These are phyloP conservation scores for Wallacemonas sp. DNA, from an alignment of 208 protist species.

Conservation along the genomic window DNA sequence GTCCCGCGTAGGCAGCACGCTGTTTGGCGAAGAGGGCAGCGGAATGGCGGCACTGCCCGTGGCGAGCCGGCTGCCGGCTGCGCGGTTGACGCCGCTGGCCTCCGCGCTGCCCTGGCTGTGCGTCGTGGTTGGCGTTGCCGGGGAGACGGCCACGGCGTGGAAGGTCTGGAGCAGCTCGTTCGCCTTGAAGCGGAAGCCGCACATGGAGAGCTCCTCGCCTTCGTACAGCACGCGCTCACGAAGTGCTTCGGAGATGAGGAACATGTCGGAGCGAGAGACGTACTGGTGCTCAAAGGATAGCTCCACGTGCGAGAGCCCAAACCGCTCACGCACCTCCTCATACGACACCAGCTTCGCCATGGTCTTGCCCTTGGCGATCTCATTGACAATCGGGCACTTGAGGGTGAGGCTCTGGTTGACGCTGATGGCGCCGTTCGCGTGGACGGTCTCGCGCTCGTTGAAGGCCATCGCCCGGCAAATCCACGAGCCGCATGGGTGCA, in stretches of 20 bases:
- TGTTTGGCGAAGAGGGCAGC: neutral
- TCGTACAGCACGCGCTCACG: conserved; percentile 75
- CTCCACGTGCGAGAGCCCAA: conserved; percentile 83
- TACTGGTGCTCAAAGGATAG: conserved; percentile 76
- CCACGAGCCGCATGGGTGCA: conserved; percentile 68
- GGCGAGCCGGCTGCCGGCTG: neutral
- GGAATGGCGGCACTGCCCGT: conserved; percentile 25
- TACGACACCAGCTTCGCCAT: conserved; percentile 58
- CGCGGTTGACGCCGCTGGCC: neutral
- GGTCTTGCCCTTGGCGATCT: conserved; percentile 69
- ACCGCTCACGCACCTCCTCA: conserved; percentile 63
- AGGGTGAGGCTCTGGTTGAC: conserved; percentile 68
- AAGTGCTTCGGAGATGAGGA: conserved; percentile 68
- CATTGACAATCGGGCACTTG: conserved; percentile 69
- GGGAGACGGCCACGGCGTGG: conserved; percentile 2
- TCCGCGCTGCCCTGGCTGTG: neutral
- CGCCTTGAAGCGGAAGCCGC: conserved; percentile 66
- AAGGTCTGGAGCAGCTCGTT: conserved; percentile 59
- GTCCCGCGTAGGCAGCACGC: neutral
- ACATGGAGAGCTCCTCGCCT: conserved; percentile 71
- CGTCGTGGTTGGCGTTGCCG: neutral
- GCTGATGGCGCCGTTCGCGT: conserved; percentile 82
- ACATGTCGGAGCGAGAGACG: conserved; percentile 81
- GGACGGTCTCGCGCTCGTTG: conserved; percentile 59
- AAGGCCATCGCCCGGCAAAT: conserved; percentile 83